These are phyloP conservation scores for Juncus inflexus DNA, from an alignment of 176 grass and related monocot species.

Conservation along the genomic window DNA sequence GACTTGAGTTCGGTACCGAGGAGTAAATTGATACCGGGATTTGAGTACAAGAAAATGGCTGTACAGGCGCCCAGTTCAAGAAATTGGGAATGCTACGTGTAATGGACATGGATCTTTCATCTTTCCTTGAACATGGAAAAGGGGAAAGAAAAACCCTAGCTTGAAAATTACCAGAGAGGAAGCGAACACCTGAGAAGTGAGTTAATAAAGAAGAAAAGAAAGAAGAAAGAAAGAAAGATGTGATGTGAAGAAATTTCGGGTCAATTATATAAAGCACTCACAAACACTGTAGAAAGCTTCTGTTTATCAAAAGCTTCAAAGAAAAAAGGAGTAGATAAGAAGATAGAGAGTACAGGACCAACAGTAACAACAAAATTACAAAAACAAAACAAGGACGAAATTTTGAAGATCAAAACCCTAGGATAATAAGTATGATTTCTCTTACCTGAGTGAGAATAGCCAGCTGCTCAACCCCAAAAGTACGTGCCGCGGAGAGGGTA, in stretches of 20 bases:
- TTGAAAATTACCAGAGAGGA: constrained; percentile 10
- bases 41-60: background rate
- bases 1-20: constrained; percentile 10
- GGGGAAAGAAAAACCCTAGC: constrained; percentile 19
- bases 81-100: constrained; percentile 45
- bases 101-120: constrained; percentile 39
- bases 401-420: constrained; percentile 18
- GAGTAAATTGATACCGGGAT: no score
- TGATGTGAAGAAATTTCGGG: constrained; percentile 24
- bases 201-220: constrained; percentile 8
- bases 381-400: background rate
- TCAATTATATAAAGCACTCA: constrained; percentile 29
- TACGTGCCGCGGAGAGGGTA: constrained; percentile 66
- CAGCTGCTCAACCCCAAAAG: constrained; percentile 94
- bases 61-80: constrained; percentile 33
- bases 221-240: constrained; percentile 21
- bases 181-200: background rate
- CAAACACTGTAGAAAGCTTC: constrained; percentile 27
- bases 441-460: constrained; percentile 81
- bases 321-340: constrained; percentile 19
- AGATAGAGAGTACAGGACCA: constrained; percentile 1
- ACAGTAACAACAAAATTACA: constrained; percentile 11
- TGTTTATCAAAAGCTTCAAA: constrained; percentile 14
- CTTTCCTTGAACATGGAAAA: constrained; percentile 30
- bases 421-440: background rate